Evolutionary conservation across 1,284 basidiomycete species (phyloP).

Genomic region (Cerioporus squamosus): DNA sequence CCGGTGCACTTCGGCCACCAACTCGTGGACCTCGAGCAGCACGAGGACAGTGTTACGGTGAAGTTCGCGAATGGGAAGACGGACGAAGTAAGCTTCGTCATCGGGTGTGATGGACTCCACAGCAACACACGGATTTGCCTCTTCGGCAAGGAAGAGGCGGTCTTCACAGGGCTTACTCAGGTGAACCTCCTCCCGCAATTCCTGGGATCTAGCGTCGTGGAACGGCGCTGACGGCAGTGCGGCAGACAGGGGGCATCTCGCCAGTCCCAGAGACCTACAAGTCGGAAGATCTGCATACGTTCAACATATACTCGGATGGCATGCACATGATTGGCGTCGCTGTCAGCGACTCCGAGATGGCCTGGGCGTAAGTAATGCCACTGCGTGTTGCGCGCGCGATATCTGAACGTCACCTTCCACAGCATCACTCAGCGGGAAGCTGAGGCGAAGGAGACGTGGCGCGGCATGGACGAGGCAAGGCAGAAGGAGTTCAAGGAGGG

Average conservation of each 20-base stretch:
- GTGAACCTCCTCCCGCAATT: too few species aligned
- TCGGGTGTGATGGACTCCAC: constrained; percentile 53
- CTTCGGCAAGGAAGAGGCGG: constrained; percentile 43
- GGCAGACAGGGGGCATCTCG: constrained; percentile 41
- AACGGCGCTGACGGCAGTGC: too few species aligned
- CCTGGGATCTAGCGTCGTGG: too few species aligned
- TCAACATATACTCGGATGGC: constrained; percentile 43
- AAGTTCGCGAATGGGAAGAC: constrained; percentile 41
- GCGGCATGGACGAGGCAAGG: constrained; percentile 37
- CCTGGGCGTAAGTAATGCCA: constrained; percentile 44
- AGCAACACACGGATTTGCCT: constrained; percentile 44
- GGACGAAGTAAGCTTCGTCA: constrained; percentile 44
- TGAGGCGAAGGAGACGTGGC: constrained; percentile 49
- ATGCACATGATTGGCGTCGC: constrained; percentile 46
- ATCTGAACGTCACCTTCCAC: constrained; percentile 16
- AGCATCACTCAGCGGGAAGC: constrained; percentile 41
- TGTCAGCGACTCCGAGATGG: constrained; percentile 35
- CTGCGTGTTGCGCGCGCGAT: not conserved
- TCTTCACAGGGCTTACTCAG: constrained; percentile 40
- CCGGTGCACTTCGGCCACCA: constrained; percentile 42
- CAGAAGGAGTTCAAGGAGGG: constrained; percentile 38
- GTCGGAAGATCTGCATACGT: constrained; percentile 6
- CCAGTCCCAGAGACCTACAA: constrained; percentile 31
- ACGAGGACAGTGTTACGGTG: constrained; percentile 37
- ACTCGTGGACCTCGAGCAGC: constrained; percentile 40